Evolutionary conservation across 257 asterid species (phyloP).

Genomic region (Nemophila menziesii): DNA sequence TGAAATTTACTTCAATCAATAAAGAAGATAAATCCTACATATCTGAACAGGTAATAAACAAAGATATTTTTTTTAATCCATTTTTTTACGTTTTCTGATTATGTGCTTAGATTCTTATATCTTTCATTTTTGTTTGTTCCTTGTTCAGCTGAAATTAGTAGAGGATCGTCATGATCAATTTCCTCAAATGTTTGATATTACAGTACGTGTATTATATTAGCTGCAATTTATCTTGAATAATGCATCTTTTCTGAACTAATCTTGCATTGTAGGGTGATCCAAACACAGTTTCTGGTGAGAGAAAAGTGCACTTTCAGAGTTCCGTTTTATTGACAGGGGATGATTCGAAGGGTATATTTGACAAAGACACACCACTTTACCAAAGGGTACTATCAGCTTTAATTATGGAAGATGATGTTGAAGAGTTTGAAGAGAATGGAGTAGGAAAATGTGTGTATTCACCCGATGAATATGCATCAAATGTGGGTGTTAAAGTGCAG

Average conservation of each 20-base stretch:
- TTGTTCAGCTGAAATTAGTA: constrained; percentile 49
- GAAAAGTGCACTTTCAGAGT: constrained; percentile 31
- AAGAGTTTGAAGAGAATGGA: constrained; percentile 67
- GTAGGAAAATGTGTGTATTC: constrained; percentile 31
- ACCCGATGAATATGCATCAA: constrained; percentile 40
- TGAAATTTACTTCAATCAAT: constrained; percentile 51
- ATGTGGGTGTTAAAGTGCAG: constrained; percentile 35
- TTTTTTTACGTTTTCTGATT: not conserved
- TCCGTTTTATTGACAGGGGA: constrained; percentile 31
- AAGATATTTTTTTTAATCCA: not conserved
- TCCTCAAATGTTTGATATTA: constrained; percentile 26
- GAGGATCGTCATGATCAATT: constrained; percentile 40
- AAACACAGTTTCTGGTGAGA: constrained; percentile 27
- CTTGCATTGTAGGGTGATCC: constrained; percentile 39
- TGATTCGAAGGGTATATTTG: constrained; percentile 31
- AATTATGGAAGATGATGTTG: constrained; percentile 47
- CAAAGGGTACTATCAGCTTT: constrained; percentile 91
- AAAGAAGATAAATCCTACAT: constrained; percentile 55
- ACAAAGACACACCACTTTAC: constrained; percentile 52
- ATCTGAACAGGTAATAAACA: constrained; percentile 47
- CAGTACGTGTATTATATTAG: constrained; percentile 18
- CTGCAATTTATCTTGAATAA: too few relatives aligned
- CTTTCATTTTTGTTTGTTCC: not conserved
- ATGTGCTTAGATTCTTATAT: not conserved
- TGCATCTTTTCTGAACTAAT: constrained; percentile 1